Evolutionary conservation across 768 basidiomycete species (phyloP).

Genomic region (Clathrus columnatus): DNA sequence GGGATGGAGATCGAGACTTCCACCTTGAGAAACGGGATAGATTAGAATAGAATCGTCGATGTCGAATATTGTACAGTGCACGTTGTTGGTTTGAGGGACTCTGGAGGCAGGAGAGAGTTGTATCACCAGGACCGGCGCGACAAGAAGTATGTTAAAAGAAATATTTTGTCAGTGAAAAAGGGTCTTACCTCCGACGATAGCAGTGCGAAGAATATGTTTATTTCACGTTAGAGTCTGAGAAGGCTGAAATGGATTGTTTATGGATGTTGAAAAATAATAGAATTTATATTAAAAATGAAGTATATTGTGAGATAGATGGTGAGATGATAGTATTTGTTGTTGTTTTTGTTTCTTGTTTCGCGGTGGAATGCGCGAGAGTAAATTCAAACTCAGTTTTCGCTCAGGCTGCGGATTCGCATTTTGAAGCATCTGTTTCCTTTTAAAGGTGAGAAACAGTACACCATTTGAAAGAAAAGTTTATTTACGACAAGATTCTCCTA

Average conservation of each 20-base stretch:
- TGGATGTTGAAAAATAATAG: not conserved
- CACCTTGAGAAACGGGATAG: constrained; percentile 16
- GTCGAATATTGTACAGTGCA: constrained; percentile 19
- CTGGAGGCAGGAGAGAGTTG: constrained; percentile 20
- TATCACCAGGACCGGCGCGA: constrained; percentile 22
- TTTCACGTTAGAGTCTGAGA: not conserved
- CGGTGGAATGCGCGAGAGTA: no score
- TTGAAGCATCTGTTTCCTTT: no score
- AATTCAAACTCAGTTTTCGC: no score
- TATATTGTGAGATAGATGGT: no score
- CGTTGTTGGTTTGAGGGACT: constrained; percentile 17
- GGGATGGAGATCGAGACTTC: constrained; percentile 23
- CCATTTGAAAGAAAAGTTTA: no score
- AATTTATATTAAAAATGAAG: not conserved
- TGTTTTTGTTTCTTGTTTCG: no score
- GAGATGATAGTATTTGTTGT: no score
- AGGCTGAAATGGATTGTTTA: no score
- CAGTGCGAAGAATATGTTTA: not conserved
- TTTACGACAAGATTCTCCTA: no score
- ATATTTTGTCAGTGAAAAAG: not conserved
- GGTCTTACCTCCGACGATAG: not conserved
- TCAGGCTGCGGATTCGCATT: no score
- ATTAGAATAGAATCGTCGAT: constrained; percentile 14
- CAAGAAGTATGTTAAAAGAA: constrained; percentile 12
- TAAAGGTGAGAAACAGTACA: no score